Evolutionary conservation across 1,284 basidiomycete genomes (phyloP).

Genomic region (Ustilago esculenta): DNA sequence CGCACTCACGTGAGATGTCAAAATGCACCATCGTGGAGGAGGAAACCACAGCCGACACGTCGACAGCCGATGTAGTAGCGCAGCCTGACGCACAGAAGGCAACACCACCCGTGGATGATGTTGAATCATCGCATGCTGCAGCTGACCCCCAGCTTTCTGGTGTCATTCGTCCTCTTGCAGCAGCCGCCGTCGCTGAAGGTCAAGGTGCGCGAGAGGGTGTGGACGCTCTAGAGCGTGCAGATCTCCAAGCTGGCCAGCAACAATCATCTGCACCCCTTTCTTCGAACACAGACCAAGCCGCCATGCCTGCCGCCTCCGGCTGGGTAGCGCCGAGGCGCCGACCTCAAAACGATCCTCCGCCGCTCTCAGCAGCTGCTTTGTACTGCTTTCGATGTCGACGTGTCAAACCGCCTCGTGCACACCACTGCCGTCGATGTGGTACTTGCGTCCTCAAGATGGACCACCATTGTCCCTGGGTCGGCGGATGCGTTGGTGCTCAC

Average conservation of each 20-base stretch:
- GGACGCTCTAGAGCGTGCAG: neutral
- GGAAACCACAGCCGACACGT: conserved; percentile 4
- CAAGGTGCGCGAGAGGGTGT: conserved; percentile 7
- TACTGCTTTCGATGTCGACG: conserved; percentile 68
- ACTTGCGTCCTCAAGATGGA: conserved; percentile 79
- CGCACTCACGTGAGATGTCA: conserved; percentile 14
- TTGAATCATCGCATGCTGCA: neutral
- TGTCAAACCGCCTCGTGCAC: conserved; percentile 76
- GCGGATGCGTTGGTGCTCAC: conserved; percentile 81
- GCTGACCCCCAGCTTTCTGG: conserved; percentile 24
- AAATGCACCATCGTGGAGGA: conserved; percentile 7
- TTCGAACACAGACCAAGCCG: neutral
- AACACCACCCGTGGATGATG: neutral
- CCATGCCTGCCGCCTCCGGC: neutral
- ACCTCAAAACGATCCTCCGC: conserved; percentile 26
- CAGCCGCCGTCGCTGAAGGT: conserved; percentile 16
- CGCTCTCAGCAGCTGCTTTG: conserved; percentile 26
- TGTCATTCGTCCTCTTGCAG: conserved; percentile 18
- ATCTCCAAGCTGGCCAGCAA: too few species aligned
- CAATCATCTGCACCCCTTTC: neutral
- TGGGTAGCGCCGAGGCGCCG: conserved; percentile 24
- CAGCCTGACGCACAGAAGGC: neutral
- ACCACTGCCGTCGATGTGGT: conserved; percentile 80
- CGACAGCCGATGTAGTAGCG: conserved; percentile 8
- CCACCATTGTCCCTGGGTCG: conserved; percentile 78